These are phyloP conservation scores for Lasiosphaeria hispida DNA, from an alignment of 495 filamentous ascomycete genomes.

Conservation along the genomic window DNA sequence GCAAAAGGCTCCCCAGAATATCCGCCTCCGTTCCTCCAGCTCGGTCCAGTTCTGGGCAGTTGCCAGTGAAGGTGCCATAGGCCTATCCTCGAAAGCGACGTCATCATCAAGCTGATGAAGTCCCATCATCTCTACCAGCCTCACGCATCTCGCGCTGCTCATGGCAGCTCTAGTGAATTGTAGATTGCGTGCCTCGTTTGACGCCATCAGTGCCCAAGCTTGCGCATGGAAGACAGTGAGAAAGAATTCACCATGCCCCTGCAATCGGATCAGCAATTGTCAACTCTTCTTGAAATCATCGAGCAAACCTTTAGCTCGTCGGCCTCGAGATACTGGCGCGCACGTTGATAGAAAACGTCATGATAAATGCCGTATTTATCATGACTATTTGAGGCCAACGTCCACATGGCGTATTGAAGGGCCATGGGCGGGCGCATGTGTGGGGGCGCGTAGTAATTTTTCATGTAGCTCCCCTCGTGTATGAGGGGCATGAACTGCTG, in stretches of 20 bases:
- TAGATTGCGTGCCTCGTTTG: constrained; percentile 42
- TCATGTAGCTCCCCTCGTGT: constrained; percentile 39
- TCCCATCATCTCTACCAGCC: constrained; percentile 47
- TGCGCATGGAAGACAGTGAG: constrained; percentile 48
- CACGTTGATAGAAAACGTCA: constrained; percentile 45
- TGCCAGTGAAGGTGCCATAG: constrained; percentile 35
- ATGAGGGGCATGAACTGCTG: constrained; percentile 40
- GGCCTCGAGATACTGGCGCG: constrained; percentile 47
- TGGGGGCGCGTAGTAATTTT: constrained; percentile 40
- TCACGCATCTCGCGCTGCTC: constrained; percentile 40
- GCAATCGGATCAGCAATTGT: constrained; percentile 3
- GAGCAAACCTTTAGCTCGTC: constrained; percentile 47
- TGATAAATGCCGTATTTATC: constrained; percentile 39
- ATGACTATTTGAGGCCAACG: constrained; percentile 37
- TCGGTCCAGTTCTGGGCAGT: constrained; percentile 46
- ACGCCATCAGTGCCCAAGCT: constrained; percentile 43
- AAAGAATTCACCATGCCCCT: constrained; percentile 46
- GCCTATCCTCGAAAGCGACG: constrained; percentile 26
- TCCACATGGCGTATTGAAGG: constrained; percentile 51
- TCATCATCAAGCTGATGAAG: constrained; percentile 45
- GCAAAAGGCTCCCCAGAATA: constrained; percentile 53
- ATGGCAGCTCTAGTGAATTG: constrained; percentile 45
- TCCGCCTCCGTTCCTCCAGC: constrained; percentile 49
- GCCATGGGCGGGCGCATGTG: constrained; percentile 48
- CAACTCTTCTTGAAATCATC: neutral